phyloP scores from a whole-genome alignment of 1,284 basidiomycete genomes.

The Puccinia polysora region DNA sequence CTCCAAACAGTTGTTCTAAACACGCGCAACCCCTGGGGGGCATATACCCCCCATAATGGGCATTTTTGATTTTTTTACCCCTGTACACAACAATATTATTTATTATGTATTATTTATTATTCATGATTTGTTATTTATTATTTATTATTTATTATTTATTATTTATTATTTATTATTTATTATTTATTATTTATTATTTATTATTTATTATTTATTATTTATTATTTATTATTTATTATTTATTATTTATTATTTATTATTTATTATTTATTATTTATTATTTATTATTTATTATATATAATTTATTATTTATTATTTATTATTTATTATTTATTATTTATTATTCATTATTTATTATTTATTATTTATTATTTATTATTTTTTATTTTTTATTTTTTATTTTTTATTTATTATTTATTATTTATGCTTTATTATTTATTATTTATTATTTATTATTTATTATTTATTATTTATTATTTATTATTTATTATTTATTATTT shows the following conservation, averaged over 20 bases:
- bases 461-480: too few species aligned
- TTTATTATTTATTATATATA: neutral
- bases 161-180: conserved; percentile 4
- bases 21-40: too few species aligned
- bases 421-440: too few species aligned
- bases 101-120: too few species aligned
- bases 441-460: neutral
- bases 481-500: too few species aligned
- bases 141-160: neutral
- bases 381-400: neutral
- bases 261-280: conserved; percentile 4
- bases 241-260: conserved; percentile 4
- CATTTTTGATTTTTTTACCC: too few species aligned
- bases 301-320: conserved; percentile 4
- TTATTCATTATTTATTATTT: too few species aligned
- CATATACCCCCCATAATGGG: too few species aligned
- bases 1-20: too few species aligned
- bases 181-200: conserved; percentile 4
- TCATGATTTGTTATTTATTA: conserved; percentile 3
- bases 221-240: conserved; percentile 4
- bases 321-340: too few species aligned
- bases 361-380: neutral
- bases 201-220: conserved; percentile 1
- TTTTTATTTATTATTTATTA: neutral
- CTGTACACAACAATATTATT: too few species aligned